phyloP scores from a whole-genome alignment of 192 early-diverging fungal species.

The Glomus cerebriforme region DNA sequence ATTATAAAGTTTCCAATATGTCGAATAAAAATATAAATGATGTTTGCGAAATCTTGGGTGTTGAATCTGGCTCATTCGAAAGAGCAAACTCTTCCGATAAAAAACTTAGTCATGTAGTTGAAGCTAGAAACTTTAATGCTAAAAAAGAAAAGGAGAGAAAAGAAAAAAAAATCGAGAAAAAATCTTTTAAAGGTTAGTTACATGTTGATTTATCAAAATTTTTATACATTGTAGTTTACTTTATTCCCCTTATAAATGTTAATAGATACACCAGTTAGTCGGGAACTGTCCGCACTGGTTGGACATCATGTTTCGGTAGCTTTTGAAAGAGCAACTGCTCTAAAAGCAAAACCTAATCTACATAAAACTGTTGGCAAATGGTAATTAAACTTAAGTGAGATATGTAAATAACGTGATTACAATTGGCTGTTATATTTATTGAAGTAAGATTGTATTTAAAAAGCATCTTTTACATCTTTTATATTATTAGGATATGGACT shows the following conservation, averaged over 20 bases:
- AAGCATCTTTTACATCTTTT: too few relatives aligned
- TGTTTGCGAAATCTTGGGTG: neutral
- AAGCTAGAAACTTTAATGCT: neutral
- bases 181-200: neutral
- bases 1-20: neutral
- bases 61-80: neutral
- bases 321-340: constrained; percentile 56
- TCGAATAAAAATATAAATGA: neutral
- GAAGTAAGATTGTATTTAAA: too few relatives aligned
- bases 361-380: constrained; percentile 68
- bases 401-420: too few relatives aligned
- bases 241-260: neutral
- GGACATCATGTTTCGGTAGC: constrained; percentile 43
- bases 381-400: constrained; percentile 36
- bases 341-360: constrained; percentile 74
- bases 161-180: neutral
- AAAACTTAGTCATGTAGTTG: neutral
- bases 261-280: neutral
- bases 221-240: neutral
- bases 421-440: too few relatives aligned
- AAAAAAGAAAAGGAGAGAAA: neutral
- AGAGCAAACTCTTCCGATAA: neutral
- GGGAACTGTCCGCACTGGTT: neutral
- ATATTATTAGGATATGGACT: constrained; percentile 56
- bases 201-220: neutral